These are phyloP conservation scores for Fusarium piperis DNA, from an alignment of 2,329 filamentous ascomycete species.

Conservation along the genomic window DNA sequence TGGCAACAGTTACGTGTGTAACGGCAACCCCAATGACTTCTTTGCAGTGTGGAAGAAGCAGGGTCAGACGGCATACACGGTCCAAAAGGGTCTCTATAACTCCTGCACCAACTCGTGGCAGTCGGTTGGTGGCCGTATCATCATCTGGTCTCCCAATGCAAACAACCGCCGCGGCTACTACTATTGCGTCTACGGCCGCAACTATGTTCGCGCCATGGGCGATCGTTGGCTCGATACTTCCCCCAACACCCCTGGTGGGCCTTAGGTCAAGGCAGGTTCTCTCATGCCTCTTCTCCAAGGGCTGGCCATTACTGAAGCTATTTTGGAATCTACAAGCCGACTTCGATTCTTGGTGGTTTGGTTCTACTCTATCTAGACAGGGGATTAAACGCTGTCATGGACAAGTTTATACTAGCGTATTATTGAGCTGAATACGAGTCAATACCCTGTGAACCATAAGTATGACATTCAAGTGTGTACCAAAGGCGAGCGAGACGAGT, in stretches of 20 bases:
- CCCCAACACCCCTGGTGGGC: not conserved
- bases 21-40: not conserved
- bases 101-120: not conserved
- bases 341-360: too few species aligned
- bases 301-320: too few species aligned
- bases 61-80: not conserved
- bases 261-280: not conserved
- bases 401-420: too few species aligned
- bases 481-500: too few species aligned
- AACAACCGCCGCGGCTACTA: not conserved
- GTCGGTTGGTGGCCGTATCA: not conserved
- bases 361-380: too few species aligned
- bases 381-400: too few species aligned
- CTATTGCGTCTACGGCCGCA: not conserved
- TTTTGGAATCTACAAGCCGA: too few species aligned
- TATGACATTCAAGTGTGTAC: too few species aligned
- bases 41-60: not conserved
- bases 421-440: too few species aligned
- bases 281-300: not conserved
- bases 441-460: too few species aligned
- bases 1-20: not conserved
- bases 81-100: not conserved
- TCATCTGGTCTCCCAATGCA: not conserved
- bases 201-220: not conserved
- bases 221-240: not conserved